Percentiles rank a stretch among this genome's conserved stretches.
These are phyloP conservation scores for Quercus parvula DNA, from an alignment of 306 rosid genomes.

Conservation along the genomic window DNA sequence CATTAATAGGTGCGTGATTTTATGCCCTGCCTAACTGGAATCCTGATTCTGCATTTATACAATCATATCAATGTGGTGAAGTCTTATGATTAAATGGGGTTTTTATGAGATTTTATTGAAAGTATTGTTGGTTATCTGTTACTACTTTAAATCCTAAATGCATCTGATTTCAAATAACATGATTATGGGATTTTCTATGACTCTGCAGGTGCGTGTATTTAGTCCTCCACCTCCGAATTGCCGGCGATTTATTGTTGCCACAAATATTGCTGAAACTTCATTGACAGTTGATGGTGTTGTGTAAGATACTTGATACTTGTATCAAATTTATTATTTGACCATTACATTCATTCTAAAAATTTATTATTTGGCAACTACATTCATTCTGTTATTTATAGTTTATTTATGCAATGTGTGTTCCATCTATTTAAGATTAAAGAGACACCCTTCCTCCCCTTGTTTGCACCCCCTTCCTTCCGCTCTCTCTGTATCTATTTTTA, in stretches of 20 bases:
- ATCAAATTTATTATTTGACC: conserved; percentile 1
- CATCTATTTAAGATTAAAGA: background rate
- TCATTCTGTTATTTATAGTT: background rate
- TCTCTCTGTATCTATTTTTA: background rate
- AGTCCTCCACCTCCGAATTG: conserved; percentile 87
- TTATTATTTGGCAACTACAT: conserved; percentile 12
- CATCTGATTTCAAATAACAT: background rate
- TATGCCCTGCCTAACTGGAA: background rate
- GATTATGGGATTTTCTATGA: conserved; percentile 11
- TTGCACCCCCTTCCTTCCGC: too few relatives aligned
- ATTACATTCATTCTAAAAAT: background rate
- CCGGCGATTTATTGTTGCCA: conserved; percentile 91
- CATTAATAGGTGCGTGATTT: background rate
- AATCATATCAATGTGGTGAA: background rate
- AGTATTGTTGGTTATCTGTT: background rate
- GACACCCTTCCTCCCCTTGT: background rate
- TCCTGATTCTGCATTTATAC: background rate
- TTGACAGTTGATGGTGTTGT: conserved; percentile 98
- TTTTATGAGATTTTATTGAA: background rate
- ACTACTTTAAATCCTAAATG: background rate
- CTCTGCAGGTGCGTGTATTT: conserved; percentile 83
- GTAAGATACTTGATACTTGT: conserved; percentile 51
- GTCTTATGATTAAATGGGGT: background rate
- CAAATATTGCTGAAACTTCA: conserved; percentile 97
- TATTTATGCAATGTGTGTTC: background rate